Base-by-base conservation (phyloP, 495 filamentous ascomycete species). In the Penicillium riverlandense region DNA sequence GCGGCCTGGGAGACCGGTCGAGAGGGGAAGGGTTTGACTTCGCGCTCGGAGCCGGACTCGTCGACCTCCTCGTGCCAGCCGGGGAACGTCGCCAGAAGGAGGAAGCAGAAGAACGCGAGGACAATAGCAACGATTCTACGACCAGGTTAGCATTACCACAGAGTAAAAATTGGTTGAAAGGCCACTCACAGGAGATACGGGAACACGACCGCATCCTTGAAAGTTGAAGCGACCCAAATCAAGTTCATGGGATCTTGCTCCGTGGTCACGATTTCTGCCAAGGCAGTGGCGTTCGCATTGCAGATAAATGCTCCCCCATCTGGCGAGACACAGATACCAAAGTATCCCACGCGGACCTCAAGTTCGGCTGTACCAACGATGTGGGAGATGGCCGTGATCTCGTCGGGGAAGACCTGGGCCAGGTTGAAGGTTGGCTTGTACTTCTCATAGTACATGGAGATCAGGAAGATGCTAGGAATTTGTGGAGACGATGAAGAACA, bases 351-450 rank as follows among this genome's bases (percentile, higher is more conserved):
- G 4, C 82, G 76, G n/a, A 84, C 82, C 57, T 83, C 80, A 37
- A 85, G 61, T 44, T 76, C 65, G 2, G 82, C 80, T 30, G 63
- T 62, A 38, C 78, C 77, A 36, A 85, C 82, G 35, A 85, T 81
- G 49, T 84, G 82, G 31, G 76, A 70, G 37, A 83, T 82, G 14
- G 82, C 78, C 4, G 67, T 69, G 41, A 84, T 80, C 43, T 90
- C 85, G 32, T 83, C 85, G 43, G 89, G 90, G 58, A 92, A 78
- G 42, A 90, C 88, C 69, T 96, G 90, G 14, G 88, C 72, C 5
- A 79, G 71, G 52, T 81, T 74, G 48, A 81, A 81, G 7, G 66
- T 68, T 0, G 82, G 82, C 6, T 72, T 69, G 54, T 84, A 85
- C 34, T 67, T 66, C 52, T 81, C 60, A 62, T 85, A 85, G 68